Base-by-base conservation (phyloP, 1,284 basidiomycete species). In the Heterobasidion annosum region DNA sequence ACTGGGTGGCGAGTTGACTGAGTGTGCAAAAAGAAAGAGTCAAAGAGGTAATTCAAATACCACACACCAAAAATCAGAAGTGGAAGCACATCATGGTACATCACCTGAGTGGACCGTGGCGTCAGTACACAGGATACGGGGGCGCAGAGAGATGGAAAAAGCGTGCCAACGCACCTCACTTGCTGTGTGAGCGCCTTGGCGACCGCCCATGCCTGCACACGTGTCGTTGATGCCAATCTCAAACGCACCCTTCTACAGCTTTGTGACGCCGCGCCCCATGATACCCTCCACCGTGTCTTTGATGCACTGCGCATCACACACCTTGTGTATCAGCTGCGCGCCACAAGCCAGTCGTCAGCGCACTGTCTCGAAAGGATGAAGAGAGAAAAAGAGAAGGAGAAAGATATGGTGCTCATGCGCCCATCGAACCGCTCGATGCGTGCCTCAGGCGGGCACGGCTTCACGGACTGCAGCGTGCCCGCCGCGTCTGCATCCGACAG, bases 161-260 rank as follows among this genome's bases (percentile, higher is more conserved):
- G 25, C 25, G 4, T 3, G 2, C 25, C 25, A 25, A 25, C 25
- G 2, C 2, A 91, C 87, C 76, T 96, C 91, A 15, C 80, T 71
- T 49, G 79, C 74, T 57, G 77, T 25, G 25, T 3, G 25, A 25
- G 77, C 0, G 92, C 79, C 61, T 85, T 88, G 56, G 98, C 75
- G 8, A 99, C 73, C 34, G 76, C 77, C 93, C 95, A 98, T 0
- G 85, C 93, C 67, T 98, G 93, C 53, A 90, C 85, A 48, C 88
- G 77, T 7, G 83, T 80, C 96, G 96, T 92, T 89, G 2, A 76
- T 68, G 64, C 96, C 94, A 63, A 97, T 94, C 0, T 93, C 95
- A 65, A 98, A 98, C 0, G 91, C 91, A 53, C 81, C 88, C 76
- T 98, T 98, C 50, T 91, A 78, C 50, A 98, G 72, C 68, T 97